Conservation (phyloP, 78 protist genomes). For the Bodo saltans region DNA sequence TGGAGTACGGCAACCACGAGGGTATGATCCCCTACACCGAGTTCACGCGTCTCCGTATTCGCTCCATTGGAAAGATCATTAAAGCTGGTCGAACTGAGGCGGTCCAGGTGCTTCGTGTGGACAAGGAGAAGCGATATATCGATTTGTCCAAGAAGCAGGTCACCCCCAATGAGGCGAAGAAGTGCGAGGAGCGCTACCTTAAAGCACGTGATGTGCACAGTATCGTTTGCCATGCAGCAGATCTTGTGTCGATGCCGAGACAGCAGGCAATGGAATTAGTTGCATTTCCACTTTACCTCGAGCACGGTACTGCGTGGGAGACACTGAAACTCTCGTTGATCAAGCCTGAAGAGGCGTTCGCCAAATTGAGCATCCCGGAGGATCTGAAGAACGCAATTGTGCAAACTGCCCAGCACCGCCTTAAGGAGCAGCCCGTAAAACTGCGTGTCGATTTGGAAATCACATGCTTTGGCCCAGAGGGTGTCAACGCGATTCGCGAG, state of each 20-base stretch:
- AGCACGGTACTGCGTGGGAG: conserved; percentile 84
- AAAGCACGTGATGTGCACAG: conserved; percentile 81
- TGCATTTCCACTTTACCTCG: conserved; percentile 82
- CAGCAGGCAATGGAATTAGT: conserved; percentile 40
- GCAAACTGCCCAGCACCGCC: conserved; percentile 57
- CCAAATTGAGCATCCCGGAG: not conserved
- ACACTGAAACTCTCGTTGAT: conserved; percentile 72
- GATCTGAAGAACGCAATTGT: conserved; percentile 33
- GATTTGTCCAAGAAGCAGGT: conserved; percentile 94
- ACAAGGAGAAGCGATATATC: conserved; percentile 93
- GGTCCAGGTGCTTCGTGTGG: conserved; percentile 95
- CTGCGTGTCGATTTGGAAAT: conserved; percentile 78
- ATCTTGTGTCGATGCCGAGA: not conserved
- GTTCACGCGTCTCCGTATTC: conserved; percentile 90
- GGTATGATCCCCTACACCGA: conserved; percentile 95
- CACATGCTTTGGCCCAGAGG: conserved; percentile 87
- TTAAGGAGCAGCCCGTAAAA: conserved; percentile 79
- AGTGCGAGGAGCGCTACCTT: conserved; percentile 75
- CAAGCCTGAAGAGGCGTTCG: conserved; percentile 38
- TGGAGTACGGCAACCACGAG: conserved; percentile 71
- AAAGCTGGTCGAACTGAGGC: conserved; percentile 87
- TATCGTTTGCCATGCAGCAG: conserved; percentile 85
- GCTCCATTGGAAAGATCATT: conserved; percentile 84
- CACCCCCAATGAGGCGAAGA: conserved; percentile 59
- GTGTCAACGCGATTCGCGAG: conserved; percentile 88